Evolutionary conservation across 768 basidiomycete species (phyloP), one percentile per base, ranked within the genome.

Genomic region (Psilocybe subaeruginosa): DNA sequence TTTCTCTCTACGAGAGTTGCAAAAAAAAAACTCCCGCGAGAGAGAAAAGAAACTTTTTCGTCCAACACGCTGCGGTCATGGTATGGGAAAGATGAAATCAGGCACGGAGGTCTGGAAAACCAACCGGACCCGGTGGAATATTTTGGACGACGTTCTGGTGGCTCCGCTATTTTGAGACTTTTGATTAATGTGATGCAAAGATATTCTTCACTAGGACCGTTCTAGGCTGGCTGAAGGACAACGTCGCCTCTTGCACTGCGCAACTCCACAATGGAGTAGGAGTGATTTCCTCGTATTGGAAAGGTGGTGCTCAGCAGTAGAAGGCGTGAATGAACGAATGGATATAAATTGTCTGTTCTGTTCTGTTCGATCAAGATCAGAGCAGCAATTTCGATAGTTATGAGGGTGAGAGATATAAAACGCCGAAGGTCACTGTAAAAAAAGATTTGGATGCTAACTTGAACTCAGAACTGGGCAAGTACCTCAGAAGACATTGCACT

Each of bases 61-160:
- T 46, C 41, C 16, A 56, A 45, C 16, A 31, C 16, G 27, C n/a
- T 45, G 54, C 45, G 54, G 54, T 23, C 45, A 23, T 46, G 29
- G 29, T 29, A 56, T 45, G 54, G 54, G 43, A 56, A 54, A 33
- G 41, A 43, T 43, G 6, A 43, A 8, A 14, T 27, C 43, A 56
- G 54, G 54, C 41, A 56, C 54, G 14, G 31, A 56, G 41, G 16
- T 29, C 8, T 43, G 39, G 30, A n/a, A 46, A 31, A 5, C 43
- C 30, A 45, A 46, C 54, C 54, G 54, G 54, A 17, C 23, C 54
- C 54, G 54, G 54, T 56, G 45, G 8, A 19, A 46, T 56, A 16
- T 43, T 43, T 39, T 41, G 54, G 37, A 56, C 39, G 23, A 6
- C 19, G 45, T 12, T 16, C 7, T 30, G 23, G 39, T 17, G 41